Evolutionary conservation across 129 eudicot species (phyloP), one percentile per base, ranked within the genome.

Genomic region (Flaveria bidentis): DNA sequence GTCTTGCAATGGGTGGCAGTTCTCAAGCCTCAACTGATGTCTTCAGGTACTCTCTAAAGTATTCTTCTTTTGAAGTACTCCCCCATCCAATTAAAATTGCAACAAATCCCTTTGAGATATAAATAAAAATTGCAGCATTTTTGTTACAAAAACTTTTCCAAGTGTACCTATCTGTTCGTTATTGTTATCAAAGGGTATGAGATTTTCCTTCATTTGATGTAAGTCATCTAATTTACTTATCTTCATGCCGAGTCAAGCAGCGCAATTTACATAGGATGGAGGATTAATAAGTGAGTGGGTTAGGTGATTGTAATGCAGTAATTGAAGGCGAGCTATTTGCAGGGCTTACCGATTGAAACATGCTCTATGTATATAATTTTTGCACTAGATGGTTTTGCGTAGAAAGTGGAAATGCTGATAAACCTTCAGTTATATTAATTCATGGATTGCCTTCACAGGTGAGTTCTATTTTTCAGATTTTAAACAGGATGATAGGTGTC

Each of bases 391-490:
- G 98, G 98, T 94, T 94, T 81, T 91, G 90, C 79, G 90, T 94
- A 26, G 97, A 94, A 84, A 89, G 90, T 79, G 98, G 98, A 80
- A 91, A 80, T 64, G 72, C 86, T 80, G 92, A 81, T 49, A 89
- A 86, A 72, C 90, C 91, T 73, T 67, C 96, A 15, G 81, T 94
- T 57, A n/a, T 94, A 70, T 76, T 91, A 63, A 86, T 94, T 80
- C 98, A 91, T 76, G 98, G 98, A n/a, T 89, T 94, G 65, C 98
- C 98, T 78, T 94, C 98, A 77, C 98, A 94, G 90, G 98, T 91
- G 77, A 87, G 74, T 76, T 69, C 28, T 69, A 50, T 72, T 65
- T 51, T n/a, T 30, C 68, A 41, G 45, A 49, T 71, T 56, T 28
- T 7, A 68, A 42, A 41, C 69, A 22, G 58, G 45, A 41, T 55